Evolutionary conservation across 2,329 filamentous ascomycete genomes (phyloP), one percentile per base, ranked within the genome.

Genomic region (Aspergillus puulaauensis): DNA sequence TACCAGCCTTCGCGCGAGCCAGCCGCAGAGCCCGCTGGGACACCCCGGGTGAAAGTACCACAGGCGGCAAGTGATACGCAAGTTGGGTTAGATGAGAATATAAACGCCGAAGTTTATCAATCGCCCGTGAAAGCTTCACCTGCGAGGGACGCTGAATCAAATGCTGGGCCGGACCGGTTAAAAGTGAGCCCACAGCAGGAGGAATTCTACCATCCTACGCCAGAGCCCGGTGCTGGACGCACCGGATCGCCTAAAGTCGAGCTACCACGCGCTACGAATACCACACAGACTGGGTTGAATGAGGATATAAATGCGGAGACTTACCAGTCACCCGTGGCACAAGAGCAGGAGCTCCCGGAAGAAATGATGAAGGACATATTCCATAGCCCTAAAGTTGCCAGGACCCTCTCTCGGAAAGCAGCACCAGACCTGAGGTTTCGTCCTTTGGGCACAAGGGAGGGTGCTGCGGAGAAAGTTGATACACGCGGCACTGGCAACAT

Each of bases 331-430:
- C 23, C 49, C 27, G 62, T n/a, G 14, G 35, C 74, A 4, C 65
- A 71, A 35, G 70, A 74, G 51, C 69, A 79, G 17, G 77, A 82
- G n/a, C 58, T 82, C 15, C 79, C 84, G 4, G 82, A 85, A 53
- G 85, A 82, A 47, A 77, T 87, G 65, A 81, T 88, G 66, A 80
- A 81, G 5, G 81, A 85, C 62, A 71, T 89, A 0, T 89, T 89
- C 66, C 82, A 83, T 56, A 88, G 83, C 54, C 82, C 81, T 3
- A 79, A 78, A 54, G 82, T 87, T 19, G 82, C 84, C 27, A 80
- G 75, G 59, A 77, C 84, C 70, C 73, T 88, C 14, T 80, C 82
- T 31, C 77, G 77, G 31, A 78, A 80, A 60, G 71, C 60, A 37
- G 61, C 59, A 11, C 55, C 61, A 12, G 62, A 61, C 39, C n/a